Base-by-base conservation (phyloP, 805 yeast genomes). In the Pichia deserticola region DNA sequence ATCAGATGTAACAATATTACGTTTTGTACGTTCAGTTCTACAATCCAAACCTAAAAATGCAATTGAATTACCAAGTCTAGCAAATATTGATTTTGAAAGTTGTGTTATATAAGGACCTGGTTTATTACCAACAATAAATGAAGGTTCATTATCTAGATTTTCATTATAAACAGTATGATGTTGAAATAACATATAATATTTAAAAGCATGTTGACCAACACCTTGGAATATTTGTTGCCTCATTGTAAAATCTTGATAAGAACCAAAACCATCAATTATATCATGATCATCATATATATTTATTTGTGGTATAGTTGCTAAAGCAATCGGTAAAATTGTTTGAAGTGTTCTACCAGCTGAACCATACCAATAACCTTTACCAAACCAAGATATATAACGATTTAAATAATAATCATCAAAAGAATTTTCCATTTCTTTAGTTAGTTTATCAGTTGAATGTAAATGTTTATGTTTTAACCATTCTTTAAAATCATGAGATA, bases 201-300 rank as follows among this genome's bases (percentile, higher is more conserved):
- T 82, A 71, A 79, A 88, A 2, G 98, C 97, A 11, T 78, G 68
- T 52, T 76, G 75, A 9, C 98, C 98, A 34, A 92, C 76, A 11
- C 83, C 78, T 50, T 67, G 63, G 63, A 92, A 87, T 8, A 87
- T 77, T 1, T 79, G 81, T 38, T 81, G 78, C 3, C 59, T 58
- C 96, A 89, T 89, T 35, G 96, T 87, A 1, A 66, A 50, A 56
- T 89, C 86, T 44, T 75, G 73, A 65, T 92, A 92, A 0, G 96
- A 86, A 3, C 98, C 99, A 68, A 81, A 92, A 3, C 98, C 99
- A 63, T 92, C 99, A 57, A 93, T 90, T 47, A 92, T 87, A 65
- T 93, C 98, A 67, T 92, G 99, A 65, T 92, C 99, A 65, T 92
- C 99, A 68, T 72, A 90, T 34, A 92, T 79, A 65, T 90, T 92